Evolutionary conservation across 441 rosid genomes (phyloP).

Genomic region (Jatropha podagrica): DNA sequence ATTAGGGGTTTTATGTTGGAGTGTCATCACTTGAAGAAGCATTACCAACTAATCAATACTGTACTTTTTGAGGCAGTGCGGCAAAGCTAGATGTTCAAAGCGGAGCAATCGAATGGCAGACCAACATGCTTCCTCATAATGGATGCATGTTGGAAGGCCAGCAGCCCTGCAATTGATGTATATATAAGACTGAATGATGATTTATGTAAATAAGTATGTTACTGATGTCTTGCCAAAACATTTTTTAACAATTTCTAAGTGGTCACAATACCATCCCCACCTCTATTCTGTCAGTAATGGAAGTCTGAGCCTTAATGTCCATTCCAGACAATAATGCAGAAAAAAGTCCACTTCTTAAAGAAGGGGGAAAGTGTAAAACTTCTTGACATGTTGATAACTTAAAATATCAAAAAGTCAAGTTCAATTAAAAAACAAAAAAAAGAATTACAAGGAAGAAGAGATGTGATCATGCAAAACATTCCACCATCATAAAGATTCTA

Average conservation of each 20-base stretch:
- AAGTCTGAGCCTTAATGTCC: not conserved
- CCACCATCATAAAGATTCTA: not conserved
- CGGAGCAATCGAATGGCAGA: slow-evolving; percentile 33
- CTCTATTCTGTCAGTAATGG: not conserved
- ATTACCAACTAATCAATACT: slow-evolving; percentile 27
- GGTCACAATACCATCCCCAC: not conserved
- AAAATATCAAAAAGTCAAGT: not conserved
- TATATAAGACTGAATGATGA: slow-evolving; percentile 28
- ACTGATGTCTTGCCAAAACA: not conserved
- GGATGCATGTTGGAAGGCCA: slow-evolving; percentile 29
- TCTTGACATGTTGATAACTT: not conserved
- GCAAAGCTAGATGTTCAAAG: slow-evolving; percentile 33
- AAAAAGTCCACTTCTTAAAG: not conserved
- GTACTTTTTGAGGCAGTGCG: slow-evolving; percentile 41
- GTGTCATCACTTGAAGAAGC: slow-evolving; percentile 35
- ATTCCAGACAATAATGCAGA: not conserved
- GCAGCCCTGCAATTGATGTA: slow-evolving; percentile 45
- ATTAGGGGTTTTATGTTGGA: slow-evolving; percentile 32
- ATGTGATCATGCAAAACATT: not conserved
- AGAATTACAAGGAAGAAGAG: not conserved
- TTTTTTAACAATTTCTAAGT: not conserved
- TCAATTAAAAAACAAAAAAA: not conserved
- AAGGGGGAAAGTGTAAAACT: not conserved
- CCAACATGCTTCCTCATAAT: slow-evolving; percentile 41
- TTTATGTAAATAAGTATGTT: not conserved